phyloP scores from a whole-genome alignment of 495 filamentous ascomycete genomes.

The Recurvomyces mirabilis region DNA sequence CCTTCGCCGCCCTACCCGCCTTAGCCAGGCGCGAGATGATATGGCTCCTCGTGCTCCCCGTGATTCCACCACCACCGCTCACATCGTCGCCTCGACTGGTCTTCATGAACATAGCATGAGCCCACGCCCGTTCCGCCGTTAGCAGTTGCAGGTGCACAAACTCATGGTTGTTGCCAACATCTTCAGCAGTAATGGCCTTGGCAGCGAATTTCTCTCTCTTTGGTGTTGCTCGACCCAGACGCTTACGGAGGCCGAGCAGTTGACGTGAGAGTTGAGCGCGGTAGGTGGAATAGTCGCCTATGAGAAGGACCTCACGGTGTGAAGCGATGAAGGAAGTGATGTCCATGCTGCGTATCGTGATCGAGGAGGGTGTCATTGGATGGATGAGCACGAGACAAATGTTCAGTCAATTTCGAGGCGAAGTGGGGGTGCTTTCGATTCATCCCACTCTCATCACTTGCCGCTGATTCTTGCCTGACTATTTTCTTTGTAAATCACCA shows the following conservation, averaged over 20 bases:
- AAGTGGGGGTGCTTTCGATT: too few species aligned
- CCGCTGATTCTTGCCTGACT: too few species aligned
- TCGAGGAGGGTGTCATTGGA: too few species aligned
- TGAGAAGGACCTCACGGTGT: constrained; percentile 68
- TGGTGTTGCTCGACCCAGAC: constrained; percentile 67
- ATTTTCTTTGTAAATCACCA: too few species aligned
- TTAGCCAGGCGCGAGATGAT: constrained; percentile 80
- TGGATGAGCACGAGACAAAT: too few species aligned
- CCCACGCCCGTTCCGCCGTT: constrained; percentile 87
- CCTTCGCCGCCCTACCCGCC: constrained; percentile 55
- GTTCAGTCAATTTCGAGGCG: too few species aligned
- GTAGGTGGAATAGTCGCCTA: constrained; percentile 83
- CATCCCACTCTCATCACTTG: too few species aligned
- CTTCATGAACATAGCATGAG: constrained; percentile 91
- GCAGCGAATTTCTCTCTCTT: constrained; percentile 74
- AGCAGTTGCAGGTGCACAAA: constrained; percentile 71
- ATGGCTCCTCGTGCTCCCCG: constrained; percentile 70
- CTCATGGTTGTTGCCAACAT: constrained; percentile 68
- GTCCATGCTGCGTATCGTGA: too few species aligned
- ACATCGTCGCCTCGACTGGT: constrained; percentile 65
- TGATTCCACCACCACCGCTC: constrained; percentile 53
- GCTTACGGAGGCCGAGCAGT: constrained; percentile 72
- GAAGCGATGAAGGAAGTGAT: constrained; percentile 73
- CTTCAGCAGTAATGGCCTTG: constrained; percentile 62
- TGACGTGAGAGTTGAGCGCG: constrained; percentile 67